phyloP scores from a whole-genome alignment of 345 rosid species.

The Dipteronia dyeriana region DNA sequence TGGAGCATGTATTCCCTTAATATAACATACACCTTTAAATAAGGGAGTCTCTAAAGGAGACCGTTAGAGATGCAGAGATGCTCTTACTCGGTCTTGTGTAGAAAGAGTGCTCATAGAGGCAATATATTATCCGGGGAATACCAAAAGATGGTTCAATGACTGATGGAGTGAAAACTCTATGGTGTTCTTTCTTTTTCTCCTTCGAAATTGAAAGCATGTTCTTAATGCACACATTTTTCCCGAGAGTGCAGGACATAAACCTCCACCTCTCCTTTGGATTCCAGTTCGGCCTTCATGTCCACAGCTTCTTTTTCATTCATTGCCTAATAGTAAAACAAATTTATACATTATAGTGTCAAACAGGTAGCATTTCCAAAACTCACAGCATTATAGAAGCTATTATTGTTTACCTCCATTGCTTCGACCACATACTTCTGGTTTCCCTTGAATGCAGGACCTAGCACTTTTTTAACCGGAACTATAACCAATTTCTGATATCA shows the following conservation, averaged over 20 bases:
- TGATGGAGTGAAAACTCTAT: slow-evolving; percentile 86
- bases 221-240: slow-evolving; percentile 59
- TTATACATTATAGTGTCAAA: neutral
- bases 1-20: no score
- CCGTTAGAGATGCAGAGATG: no score
- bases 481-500: slow-evolving; percentile 74
- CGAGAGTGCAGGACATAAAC: slow-evolving; percentile 73
- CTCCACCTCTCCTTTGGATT: slow-evolving; percentile 83
- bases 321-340: slow-evolving; percentile 45
- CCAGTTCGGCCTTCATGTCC: slow-evolving; percentile 75
- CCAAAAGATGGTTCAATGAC: slow-evolving; percentile 96
- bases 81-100: slow-evolving; percentile 85
- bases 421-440: slow-evolving; percentile 76
- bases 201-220: slow-evolving; percentile 84
- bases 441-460: slow-evolving; percentile 89
- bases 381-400: neutral
- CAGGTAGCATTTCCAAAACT: neutral
- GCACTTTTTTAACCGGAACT: slow-evolving; percentile 73
- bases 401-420: slow-evolving; percentile 64
- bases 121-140: slow-evolving; percentile 87
- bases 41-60: no score
- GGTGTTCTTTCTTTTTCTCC: slow-evolving; percentile 88
- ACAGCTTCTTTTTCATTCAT: slow-evolving; percentile 91
- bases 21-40: no score
- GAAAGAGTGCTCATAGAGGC: slow-evolving; percentile 89